phyloP scores from a whole-genome alignment of 1,139 yeast genomes.

The Sugiyamaella neomexicana region DNA sequence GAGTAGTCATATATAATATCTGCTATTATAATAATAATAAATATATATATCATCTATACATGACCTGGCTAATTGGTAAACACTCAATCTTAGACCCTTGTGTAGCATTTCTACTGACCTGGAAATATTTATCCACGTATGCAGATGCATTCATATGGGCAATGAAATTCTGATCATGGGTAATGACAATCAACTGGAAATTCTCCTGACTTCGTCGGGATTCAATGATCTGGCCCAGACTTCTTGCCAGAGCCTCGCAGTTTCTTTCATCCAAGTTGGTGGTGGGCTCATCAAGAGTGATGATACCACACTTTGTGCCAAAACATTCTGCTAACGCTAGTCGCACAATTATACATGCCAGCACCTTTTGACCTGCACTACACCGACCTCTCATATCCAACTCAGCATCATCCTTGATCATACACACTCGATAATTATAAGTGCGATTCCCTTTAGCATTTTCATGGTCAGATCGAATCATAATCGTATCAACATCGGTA shows the following conservation, averaged over 20 bases:
- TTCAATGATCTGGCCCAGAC: slow-evolving; percentile 74
- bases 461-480: slow-evolving; percentile 78
- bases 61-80: slow-evolving; percentile 35
- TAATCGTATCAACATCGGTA: slow-evolving; percentile 89
- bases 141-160: slow-evolving; percentile 80
- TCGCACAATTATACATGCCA: slow-evolving; percentile 88
- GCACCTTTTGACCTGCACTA: slow-evolving; percentile 95
- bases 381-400: slow-evolving; percentile 98
- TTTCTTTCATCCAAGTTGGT: slow-evolving; percentile 91
- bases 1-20: slow-evolving; percentile 11
- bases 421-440: slow-evolving; percentile 90
- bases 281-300: slow-evolving; percentile 97
- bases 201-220: slow-evolving; percentile 75
- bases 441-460: slow-evolving; percentile 56
- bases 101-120: slow-evolving; percentile 75
- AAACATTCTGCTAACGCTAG: slow-evolving; percentile 94
- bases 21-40: background rate
- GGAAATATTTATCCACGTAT: slow-evolving; percentile 86
- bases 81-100: slow-evolving; percentile 71
- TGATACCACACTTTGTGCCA: slow-evolving; percentile 91
- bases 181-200: slow-evolving; percentile 90
- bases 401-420: slow-evolving; percentile 90
- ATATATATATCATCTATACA: slow-evolving; percentile 21
- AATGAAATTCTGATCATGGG: slow-evolving; percentile 92
- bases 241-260: slow-evolving; percentile 80